phyloP scores from a whole-genome alignment of 257 asterid genomes.

The Verbascum thapsus region DNA sequence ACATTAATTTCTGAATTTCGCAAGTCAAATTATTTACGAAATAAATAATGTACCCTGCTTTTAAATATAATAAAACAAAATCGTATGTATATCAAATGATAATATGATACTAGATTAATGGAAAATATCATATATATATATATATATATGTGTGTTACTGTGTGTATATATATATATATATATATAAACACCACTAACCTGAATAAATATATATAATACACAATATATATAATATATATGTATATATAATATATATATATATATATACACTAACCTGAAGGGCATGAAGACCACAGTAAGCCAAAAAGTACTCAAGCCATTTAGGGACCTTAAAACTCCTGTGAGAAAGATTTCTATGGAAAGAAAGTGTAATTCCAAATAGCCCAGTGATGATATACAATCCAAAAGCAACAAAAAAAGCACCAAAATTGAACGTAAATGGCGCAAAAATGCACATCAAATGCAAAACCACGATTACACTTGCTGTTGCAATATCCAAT shows the following conservation, averaged over 20 bases:
- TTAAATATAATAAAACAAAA: no score
- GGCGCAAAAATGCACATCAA: slow-evolving; percentile 62
- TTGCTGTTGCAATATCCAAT: slow-evolving; percentile 48
- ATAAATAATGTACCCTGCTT: no score
- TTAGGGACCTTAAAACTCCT: slow-evolving; percentile 82
- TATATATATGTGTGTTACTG: no score
- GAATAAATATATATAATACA: no score
- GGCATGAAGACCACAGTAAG: slow-evolving; percentile 84
- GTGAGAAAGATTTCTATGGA: slow-evolving; percentile 74
- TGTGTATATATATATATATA: no score
- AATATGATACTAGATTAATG: no score
- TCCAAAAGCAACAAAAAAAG: slow-evolving; percentile 53
- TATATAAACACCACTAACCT: no score
- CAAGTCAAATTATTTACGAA: no score
- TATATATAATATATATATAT: no score
- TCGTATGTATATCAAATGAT: no score
- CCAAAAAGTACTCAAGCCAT: slow-evolving; percentile 79
- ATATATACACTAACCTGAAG: slow-evolving; percentile 69
- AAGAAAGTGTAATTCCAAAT: slow-evolving; percentile 80
- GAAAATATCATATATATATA: no score
- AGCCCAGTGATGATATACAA: slow-evolving; percentile 69
- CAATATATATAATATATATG: background rate
- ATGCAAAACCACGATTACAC: slow-evolving; percentile 62
- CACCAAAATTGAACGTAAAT: slow-evolving; percentile 66
- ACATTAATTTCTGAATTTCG: no score